These are phyloP conservation scores for Spergularia marina DNA, from an alignment of 148 eudicot genomes.

Conservation along the genomic window DNA sequence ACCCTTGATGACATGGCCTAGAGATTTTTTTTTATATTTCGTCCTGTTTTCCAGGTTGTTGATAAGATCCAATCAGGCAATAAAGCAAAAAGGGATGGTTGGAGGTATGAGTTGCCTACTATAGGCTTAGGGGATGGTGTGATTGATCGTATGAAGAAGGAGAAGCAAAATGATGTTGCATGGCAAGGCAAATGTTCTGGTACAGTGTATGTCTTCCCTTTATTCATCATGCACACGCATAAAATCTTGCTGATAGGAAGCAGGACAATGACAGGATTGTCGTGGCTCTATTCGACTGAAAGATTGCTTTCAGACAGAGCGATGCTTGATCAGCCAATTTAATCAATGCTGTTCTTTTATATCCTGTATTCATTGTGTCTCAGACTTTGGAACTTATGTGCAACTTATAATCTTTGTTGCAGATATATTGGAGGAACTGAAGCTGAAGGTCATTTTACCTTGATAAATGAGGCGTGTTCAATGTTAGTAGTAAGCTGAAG, in stretches of 20 bases:
- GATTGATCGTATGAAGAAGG: slow-evolving; percentile 63
- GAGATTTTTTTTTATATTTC: slow-evolving; percentile 8
- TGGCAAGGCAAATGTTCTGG: slow-evolving; percentile 99
- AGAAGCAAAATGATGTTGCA: slow-evolving; percentile 63
- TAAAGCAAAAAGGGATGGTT: slow-evolving; percentile 74
- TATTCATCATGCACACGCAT: background rate
- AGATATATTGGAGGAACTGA: slow-evolving; percentile 92
- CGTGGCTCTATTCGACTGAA: too few species aligned
- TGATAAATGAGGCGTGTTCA: slow-evolving; percentile 94
- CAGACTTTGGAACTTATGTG: slow-evolving; percentile 3
- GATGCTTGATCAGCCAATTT: background rate
- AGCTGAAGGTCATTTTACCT: slow-evolving; percentile 84
- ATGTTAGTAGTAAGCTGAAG: slow-evolving; percentile 73
- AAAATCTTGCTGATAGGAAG: too few species aligned
- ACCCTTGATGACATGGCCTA: slow-evolving; percentile 6
- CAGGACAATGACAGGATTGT: too few species aligned
- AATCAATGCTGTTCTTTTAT: background rate
- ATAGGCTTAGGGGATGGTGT: slow-evolving; percentile 59
- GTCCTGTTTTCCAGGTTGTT: slow-evolving; percentile 56
- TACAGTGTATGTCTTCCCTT: slow-evolving; percentile 74
- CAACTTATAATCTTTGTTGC: slow-evolving; percentile 31
- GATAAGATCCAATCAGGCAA: slow-evolving; percentile 77
- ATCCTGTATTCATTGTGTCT: background rate
- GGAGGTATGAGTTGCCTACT: slow-evolving; percentile 76
- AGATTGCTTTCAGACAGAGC: too few species aligned